These are phyloP conservation scores for Lentinula sp. DNA, from an alignment of 768 basidiomycete species.

Conservation along the genomic window DNA sequence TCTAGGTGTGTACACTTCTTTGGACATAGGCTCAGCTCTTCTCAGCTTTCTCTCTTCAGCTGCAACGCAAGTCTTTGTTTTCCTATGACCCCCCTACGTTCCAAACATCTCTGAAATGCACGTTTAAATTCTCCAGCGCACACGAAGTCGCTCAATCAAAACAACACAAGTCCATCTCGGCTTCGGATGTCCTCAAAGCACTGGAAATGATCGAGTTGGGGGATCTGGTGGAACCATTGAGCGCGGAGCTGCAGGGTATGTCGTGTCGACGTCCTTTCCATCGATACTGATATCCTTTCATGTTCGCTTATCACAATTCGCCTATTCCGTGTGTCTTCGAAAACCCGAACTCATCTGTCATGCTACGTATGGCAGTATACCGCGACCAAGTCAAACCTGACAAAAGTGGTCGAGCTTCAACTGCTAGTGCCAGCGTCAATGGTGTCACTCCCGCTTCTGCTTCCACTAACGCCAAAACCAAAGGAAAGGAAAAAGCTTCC, in stretches of 20 bases:
- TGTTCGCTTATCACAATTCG: no score
- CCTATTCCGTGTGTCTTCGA: no score
- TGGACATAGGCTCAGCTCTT: not conserved
- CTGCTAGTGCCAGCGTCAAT: slow-evolving; percentile 7
- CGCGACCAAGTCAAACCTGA: slow-evolving; percentile 58
- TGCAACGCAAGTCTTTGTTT: slow-evolving; percentile 36
- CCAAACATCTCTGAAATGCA: not conserved
- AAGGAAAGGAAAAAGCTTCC: slow-evolving; percentile 32
- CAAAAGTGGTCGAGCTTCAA: slow-evolving; percentile 32
- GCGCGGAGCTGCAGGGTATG: slow-evolving; percentile 60
- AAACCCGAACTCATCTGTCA: no score
- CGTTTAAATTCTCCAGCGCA: slow-evolving; percentile 42
- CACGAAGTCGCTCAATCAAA: slow-evolving; percentile 84
- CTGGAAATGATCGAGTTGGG: slow-evolving; percentile 74
- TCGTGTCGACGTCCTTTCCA: not conserved
- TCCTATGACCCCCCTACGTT: slow-evolving; percentile 12
- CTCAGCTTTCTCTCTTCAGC: slow-evolving; percentile 21
- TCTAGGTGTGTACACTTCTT: slow-evolving; percentile 51
- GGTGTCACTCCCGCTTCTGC: slow-evolving; percentile 11
- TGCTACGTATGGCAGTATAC: slow-evolving; percentile 39
- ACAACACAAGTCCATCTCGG: slow-evolving; percentile 84
- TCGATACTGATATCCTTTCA: no score
- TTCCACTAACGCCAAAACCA: slow-evolving; percentile 9
- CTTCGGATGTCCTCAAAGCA: slow-evolving; percentile 85
- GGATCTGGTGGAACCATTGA: slow-evolving; percentile 59